Base-by-base conservation (phyloP, 352 stramenopile species). In the Thraustotheca clavata region DNA sequence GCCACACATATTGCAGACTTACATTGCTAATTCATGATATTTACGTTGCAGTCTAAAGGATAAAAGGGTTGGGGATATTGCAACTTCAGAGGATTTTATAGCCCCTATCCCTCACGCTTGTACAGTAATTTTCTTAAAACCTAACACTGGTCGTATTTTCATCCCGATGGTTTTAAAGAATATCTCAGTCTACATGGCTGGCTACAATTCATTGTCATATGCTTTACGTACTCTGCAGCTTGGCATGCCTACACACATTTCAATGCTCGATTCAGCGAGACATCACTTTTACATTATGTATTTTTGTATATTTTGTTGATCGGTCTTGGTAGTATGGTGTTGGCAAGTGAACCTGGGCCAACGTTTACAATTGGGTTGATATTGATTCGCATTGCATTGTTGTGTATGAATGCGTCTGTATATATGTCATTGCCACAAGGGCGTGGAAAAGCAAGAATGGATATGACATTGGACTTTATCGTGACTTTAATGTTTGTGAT, bases 291-390 rank as follows among this genome's bases (percentile, higher is more conserved):
- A 18, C 50, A 60, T 60, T 60, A 60, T 38, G 12, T 48, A 18
- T 34, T 49, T 18, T 38, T 60, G 18, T 60, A 39, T 32, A 38
- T 33, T 12, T 34, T 40, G n/a, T 38, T 60, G 12, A 20, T 33
- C 11, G 50, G 50, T 27, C 31, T 60, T 60, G 50, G 50, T n/a
- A 38, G 50, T 1, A 60, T 60, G 50, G 50, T 60, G 4, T 38
- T 60, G n/a, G 22, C 50, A 7, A 32, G 50, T n/a, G 50, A 60
- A 52, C n/a, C 50, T 34, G 50, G 50, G 34, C 6, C 16, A 34
- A 49, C 31, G 16, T 60, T 60, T 22, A 34, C 50, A 18, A 52
- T 49, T 14, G 50, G 50, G 11, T 38, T 60, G 11, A 12, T 60
- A 34, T 20, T 60, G 34, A 48, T 34, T 27, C 22, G 27, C 7